These are phyloP conservation scores for Datura wrightii DNA, from an alignment of 257 asterid species.

Conservation along the genomic window DNA sequence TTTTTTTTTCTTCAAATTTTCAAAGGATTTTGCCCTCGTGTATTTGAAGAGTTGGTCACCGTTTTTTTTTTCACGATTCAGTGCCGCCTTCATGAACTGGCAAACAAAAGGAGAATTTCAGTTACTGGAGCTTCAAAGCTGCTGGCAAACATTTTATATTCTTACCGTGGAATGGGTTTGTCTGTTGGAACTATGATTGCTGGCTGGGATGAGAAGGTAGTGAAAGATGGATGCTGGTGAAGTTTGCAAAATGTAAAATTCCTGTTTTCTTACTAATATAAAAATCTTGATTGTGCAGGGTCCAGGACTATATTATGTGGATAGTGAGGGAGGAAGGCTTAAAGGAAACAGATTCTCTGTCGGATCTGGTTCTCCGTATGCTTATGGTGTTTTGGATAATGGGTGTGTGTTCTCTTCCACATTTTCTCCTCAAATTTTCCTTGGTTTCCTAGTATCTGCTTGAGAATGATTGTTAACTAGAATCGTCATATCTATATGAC, in stretches of 20 bases:
- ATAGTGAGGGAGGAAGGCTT: slow-evolving; percentile 97
- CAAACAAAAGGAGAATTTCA: slow-evolving; percentile 93
- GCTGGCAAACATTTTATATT: slow-evolving; percentile 88
- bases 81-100: slow-evolving; percentile 97
- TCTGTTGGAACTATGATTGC: slow-evolving; percentile 98
- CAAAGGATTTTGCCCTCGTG: not conserved
- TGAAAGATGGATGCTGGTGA: slow-evolving; percentile 16
- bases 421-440: slow-evolving; percentile 17
- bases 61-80: slow-evolving; percentile 43
- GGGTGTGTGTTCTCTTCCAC: slow-evolving; percentile 58
- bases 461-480: not conserved
- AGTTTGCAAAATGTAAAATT: not conserved
- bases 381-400: slow-evolving; percentile 90
- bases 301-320: slow-evolving; percentile 92
- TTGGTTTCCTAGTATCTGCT: not conserved
- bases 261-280: slow-evolving; percentile 5
- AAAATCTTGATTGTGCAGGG: slow-evolving; percentile 52
- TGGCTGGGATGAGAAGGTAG: slow-evolving; percentile 99
- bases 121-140: slow-evolving; percentile 92
- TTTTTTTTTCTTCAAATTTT: not conserved
- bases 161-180: slow-evolving; percentile 96
- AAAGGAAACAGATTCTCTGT: slow-evolving; percentile 95
- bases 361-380: slow-evolving; percentile 99
- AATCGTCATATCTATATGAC: not conserved
- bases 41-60: slow-evolving; percentile 28